These are phyloP conservation scores for Cymbopogon flexuosus DNA, from an alignment of 202 grass and related monocot genomes.

Conservation along the genomic window DNA sequence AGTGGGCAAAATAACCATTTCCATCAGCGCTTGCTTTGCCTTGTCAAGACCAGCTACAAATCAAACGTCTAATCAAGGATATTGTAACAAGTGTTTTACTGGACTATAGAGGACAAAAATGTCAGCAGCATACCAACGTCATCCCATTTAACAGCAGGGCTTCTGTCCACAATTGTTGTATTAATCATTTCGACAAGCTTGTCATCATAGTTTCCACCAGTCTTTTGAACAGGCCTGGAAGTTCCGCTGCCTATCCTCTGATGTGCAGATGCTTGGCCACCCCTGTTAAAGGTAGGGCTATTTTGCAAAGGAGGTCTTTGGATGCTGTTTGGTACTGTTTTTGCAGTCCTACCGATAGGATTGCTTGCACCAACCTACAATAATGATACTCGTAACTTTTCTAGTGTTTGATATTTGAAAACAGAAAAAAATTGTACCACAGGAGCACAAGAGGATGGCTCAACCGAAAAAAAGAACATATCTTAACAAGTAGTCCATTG, in stretches of 20 bases:
- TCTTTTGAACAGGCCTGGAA: constrained; percentile 46
- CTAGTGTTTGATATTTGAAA: not conserved
- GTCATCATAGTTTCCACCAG: constrained; percentile 45
- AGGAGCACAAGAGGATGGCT: not conserved
- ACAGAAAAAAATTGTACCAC: not conserved
- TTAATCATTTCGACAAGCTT: constrained; percentile 91
- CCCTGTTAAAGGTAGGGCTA: constrained; percentile 42
- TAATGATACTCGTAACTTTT: not conserved
- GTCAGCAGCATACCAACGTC: constrained; percentile 67
- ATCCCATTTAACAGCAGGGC: constrained; percentile 83
- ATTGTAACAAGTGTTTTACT: not conserved
- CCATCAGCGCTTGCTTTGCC: constrained; percentile 95
- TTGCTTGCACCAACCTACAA: constrained; percentile 32
- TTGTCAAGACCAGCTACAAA: constrained; percentile 88
- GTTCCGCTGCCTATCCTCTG: constrained; percentile 32
- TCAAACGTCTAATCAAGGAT: constrained; percentile 19
- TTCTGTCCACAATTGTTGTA: constrained; percentile 85
- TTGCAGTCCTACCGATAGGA: constrained; percentile 41
- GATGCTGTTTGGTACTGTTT: constrained; percentile 18
- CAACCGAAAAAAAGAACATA: not conserved
- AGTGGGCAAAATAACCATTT: constrained; percentile 98
- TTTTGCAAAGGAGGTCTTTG: constrained; percentile 41
- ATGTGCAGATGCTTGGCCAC: constrained; percentile 35
- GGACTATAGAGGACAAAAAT: constrained; percentile 5
- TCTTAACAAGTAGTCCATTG: not conserved